phyloP scores from a whole-genome alignment of 345 rosid genomes.

The Viola odorata region DNA sequence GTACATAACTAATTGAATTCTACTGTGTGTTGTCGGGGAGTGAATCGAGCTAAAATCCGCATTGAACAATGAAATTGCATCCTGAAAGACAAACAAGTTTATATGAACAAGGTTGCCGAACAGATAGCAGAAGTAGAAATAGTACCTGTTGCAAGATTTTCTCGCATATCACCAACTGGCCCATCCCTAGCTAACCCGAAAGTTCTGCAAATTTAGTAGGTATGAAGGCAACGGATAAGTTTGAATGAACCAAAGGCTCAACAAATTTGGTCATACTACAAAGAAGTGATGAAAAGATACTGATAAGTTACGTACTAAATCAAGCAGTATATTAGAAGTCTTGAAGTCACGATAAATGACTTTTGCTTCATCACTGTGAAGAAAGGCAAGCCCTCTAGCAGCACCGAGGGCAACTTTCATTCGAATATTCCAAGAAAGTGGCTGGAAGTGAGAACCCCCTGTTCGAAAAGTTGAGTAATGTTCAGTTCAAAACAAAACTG shows the following conservation, averaged over 20 bases:
- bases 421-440: constrained; percentile 18
- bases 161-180: constrained; percentile 85
- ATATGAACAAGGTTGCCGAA: not conserved
- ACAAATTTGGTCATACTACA: constrained; percentile 1
- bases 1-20: too few species aligned
- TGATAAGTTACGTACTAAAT: constrained; percentile 43
- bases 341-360: constrained; percentile 96
- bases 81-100: not conserved
- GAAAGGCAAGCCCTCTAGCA: constrained; percentile 83
- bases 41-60: too few species aligned
- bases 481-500: constrained; percentile 3
- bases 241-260: not conserved
- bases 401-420: constrained; percentile 18
- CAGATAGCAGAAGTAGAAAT: not conserved
- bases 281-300: not conserved
- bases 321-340: constrained; percentile 88
- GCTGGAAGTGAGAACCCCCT: constrained; percentile 27
- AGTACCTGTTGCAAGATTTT: constrained; percentile 76
- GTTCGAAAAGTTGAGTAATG: not conserved
- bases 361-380: constrained; percentile 70
- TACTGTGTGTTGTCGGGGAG: too few species aligned
- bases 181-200: constrained; percentile 96
- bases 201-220: constrained; percentile 39
- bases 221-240: not conserved
- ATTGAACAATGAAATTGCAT: too few species aligned